These are phyloP conservation scores for Microsporum canis DNA, from an alignment of 2,329 filamentous ascomycete genomes.

Conservation along the genomic window DNA sequence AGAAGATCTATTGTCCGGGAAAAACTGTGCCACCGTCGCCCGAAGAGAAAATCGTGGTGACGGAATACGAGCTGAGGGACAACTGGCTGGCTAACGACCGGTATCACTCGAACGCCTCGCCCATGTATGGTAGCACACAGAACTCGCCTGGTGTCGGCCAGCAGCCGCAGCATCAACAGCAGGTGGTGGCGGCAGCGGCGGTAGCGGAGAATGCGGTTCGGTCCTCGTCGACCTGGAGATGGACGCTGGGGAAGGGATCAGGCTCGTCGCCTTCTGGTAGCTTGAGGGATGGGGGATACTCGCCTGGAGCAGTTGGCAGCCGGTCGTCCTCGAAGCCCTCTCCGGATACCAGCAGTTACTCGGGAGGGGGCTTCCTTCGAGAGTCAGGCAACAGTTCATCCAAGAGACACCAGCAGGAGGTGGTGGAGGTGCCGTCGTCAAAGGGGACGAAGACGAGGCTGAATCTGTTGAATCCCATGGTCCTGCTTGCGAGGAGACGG, in stretches of 20 bases:
- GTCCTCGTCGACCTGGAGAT: constrained; percentile 16
- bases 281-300: not conserved
- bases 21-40: constrained; percentile 2
- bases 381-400: constrained; percentile 13
- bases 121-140: not conserved
- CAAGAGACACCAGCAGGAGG: constrained; percentile 3
- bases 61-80: constrained; percentile 2
- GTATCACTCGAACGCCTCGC: not conserved
- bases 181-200: not conserved
- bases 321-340: not conserved
- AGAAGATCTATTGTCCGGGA: constrained; percentile 1
- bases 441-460: constrained; percentile 38
- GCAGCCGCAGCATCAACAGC: not conserved
- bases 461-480: constrained; percentile 51
- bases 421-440: not conserved
- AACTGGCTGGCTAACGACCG: not conserved
- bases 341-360: not conserved
- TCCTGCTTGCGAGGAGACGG: constrained; percentile 46
- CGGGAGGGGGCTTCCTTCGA: not conserved
- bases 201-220: not conserved
- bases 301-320: not conserved
- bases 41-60: constrained; percentile 1
- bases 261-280: not conserved
- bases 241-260: constrained; percentile 10
- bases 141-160: not conserved